These are phyloP conservation scores for Syzygium grande DNA, from an alignment of 345 rosid genomes.

Conservation along the genomic window DNA sequence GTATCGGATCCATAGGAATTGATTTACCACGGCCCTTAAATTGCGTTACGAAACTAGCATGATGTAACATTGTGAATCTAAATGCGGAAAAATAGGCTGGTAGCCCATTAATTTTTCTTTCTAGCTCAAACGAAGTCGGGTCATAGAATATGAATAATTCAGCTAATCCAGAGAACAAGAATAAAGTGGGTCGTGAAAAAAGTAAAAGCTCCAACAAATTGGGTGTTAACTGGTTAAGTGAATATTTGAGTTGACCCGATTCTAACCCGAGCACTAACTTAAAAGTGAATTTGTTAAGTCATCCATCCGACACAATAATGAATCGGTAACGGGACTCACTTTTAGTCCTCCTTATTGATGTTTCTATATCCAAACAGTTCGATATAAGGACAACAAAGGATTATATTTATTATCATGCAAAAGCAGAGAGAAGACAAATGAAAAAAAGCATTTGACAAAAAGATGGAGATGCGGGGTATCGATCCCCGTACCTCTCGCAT, in stretches of 20 bases:
- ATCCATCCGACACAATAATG: neutral
- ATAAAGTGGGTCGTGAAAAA: no score
- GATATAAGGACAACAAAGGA: neutral
- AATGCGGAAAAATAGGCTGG: neutral
- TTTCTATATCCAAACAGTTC: no score
- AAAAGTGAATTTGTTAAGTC: neutral
- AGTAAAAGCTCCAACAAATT: neutral
- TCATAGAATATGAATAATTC: neutral
- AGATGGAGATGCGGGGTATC: conserved; percentile 43
- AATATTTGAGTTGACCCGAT: neutral
- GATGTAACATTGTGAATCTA: neutral
- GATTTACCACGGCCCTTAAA: neutral
- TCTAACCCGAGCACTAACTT: no score
- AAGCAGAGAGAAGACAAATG: neutral
- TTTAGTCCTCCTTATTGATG: neutral
- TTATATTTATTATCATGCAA: neutral
- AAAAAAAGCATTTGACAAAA: neutral
- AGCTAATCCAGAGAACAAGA: neutral
- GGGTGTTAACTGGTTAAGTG: no score
- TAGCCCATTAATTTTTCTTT: neutral
- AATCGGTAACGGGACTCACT: neutral
- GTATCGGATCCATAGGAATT: no score
- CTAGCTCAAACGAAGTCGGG: rapidly evolving
- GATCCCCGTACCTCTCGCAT: conserved; percentile 61
- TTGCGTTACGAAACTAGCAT: neutral